These are phyloP conservation scores for Jatropha curcas DNA, from an alignment of 345 rosid genomes.

Conservation along the genomic window DNA sequence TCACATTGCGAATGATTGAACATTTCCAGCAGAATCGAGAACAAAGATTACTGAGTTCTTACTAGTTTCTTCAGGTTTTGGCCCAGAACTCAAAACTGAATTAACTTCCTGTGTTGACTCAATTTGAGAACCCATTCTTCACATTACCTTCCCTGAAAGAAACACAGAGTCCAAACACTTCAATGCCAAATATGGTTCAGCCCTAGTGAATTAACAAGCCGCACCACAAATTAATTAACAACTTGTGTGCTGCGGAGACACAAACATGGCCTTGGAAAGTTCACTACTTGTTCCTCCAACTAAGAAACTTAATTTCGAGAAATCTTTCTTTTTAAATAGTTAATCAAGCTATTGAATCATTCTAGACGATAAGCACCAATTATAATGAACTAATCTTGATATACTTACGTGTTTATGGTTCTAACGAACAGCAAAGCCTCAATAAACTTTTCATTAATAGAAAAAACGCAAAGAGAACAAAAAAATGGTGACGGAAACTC, in stretches of 20 bases:
- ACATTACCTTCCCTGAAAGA: slow-evolving; percentile 30
- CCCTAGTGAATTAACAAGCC: neutral
- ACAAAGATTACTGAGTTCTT: slow-evolving; percentile 10
- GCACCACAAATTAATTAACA: neutral
- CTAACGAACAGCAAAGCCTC: too few relatives aligned
- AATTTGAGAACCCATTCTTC: slow-evolving; percentile 32
- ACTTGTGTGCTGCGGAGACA: too few relatives aligned
- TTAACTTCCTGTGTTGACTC: slow-evolving; percentile 30
- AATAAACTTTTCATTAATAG: too few relatives aligned
- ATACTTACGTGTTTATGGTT: too few relatives aligned
- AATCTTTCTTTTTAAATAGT: too few relatives aligned
- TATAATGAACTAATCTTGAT: too few relatives aligned
- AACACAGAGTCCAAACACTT: neutral
- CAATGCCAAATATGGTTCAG: neutral
- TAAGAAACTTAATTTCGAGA: neutral
- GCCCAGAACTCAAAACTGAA: slow-evolving; percentile 25
- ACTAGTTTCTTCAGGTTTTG: slow-evolving; percentile 35
- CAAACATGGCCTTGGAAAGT: neutral
- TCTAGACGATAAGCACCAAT: too few relatives aligned
- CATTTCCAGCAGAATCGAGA: neutral
- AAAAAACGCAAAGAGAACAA: too few relatives aligned
- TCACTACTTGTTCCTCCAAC: neutral
- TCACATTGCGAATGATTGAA: neutral
- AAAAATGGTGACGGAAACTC: too few relatives aligned
- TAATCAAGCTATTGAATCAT: too few relatives aligned